A percentile compares a stretch with the other conserved stretches of the same genome.
These are phyloP conservation scores for Rhizopogon vesiculosus DNA, from an alignment of 768 basidiomycete species.

Conservation along the genomic window DNA sequence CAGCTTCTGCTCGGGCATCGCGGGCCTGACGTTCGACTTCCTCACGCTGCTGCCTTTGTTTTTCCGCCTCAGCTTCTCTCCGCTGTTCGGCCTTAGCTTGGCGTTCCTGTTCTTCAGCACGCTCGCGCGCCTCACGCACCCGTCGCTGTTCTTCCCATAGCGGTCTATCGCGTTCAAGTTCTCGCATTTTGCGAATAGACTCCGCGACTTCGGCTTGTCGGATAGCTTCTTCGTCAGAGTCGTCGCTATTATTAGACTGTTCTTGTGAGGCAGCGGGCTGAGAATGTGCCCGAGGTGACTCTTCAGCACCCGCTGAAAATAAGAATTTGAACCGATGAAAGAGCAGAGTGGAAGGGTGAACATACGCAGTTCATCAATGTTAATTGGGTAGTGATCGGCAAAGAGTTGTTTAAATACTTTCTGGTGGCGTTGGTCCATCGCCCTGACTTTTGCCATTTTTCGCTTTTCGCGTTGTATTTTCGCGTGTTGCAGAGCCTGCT, in stretches of 20 bases:
- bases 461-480: constrained; percentile 34
- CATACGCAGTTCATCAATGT: constrained; percentile 31
- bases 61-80: constrained; percentile 27
- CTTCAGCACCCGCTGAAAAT: neutral
- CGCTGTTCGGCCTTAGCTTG: constrained; percentile 30
- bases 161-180: constrained; percentile 60
- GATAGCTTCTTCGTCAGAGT: constrained; percentile 30
- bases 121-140: constrained; percentile 38
- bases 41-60: constrained; percentile 18
- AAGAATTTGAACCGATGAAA: neutral
- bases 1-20: constrained; percentile 22
- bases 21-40: constrained; percentile 19
- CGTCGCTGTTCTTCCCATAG: constrained; percentile 55
- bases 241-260: neutral
- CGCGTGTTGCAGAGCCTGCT: constrained; percentile 34
- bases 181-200: constrained; percentile 62
- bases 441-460: constrained; percentile 36
- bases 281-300: neutral
- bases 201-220: constrained; percentile 48
- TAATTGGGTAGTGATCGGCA: neutral
- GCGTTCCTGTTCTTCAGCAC: constrained; percentile 36
- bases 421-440: constrained; percentile 33
- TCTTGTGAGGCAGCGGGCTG: constrained; percentile 4
- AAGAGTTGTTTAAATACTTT: constrained; percentile 33
- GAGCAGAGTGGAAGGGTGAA: no score